These are phyloP conservation scores for Trametes maxima DNA, from an alignment of 768 basidiomycete genomes.

Conservation along the genomic window DNA sequence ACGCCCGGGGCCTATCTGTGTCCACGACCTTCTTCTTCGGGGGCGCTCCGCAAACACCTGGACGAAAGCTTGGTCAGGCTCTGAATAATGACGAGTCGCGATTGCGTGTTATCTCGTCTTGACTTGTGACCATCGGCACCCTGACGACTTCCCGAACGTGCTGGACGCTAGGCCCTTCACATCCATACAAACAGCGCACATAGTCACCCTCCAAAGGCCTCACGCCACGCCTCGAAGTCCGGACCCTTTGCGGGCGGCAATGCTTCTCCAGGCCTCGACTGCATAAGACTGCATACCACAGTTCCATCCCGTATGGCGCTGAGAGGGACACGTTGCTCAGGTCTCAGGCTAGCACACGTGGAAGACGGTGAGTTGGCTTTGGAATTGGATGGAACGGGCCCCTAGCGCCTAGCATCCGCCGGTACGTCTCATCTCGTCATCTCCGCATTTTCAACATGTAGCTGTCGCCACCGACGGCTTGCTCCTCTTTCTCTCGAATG, in stretches of 20 bases:
- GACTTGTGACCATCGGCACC: background rate
- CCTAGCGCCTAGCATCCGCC: too few species aligned
- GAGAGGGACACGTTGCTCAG: too few species aligned
- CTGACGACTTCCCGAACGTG: background rate
- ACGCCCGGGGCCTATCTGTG: background rate
- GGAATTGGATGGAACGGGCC: too few species aligned
- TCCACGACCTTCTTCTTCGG: background rate
- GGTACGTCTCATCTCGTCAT: too few species aligned
- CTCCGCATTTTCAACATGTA: too few species aligned
- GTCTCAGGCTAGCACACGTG: too few species aligned
- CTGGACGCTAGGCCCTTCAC: background rate
- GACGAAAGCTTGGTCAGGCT: slow-evolving; percentile 3
- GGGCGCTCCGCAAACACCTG: background rate
- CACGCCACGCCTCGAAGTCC: background rate
- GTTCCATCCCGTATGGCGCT: too few species aligned
- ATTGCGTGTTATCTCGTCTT: slow-evolving; percentile 20
- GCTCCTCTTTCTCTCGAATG: too few species aligned
- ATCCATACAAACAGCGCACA: background rate
- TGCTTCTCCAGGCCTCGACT: too few species aligned
- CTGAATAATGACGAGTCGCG: slow-evolving; percentile 1
- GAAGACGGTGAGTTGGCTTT: too few species aligned
- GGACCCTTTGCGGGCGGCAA: background rate
- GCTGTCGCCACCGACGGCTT: too few species aligned
- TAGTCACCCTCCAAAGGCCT: background rate
- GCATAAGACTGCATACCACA: too few species aligned